These are phyloP conservation scores for Xylaria sp. DNA, from an alignment of 2,329 filamentous ascomycete species.

Conservation along the genomic window DNA sequence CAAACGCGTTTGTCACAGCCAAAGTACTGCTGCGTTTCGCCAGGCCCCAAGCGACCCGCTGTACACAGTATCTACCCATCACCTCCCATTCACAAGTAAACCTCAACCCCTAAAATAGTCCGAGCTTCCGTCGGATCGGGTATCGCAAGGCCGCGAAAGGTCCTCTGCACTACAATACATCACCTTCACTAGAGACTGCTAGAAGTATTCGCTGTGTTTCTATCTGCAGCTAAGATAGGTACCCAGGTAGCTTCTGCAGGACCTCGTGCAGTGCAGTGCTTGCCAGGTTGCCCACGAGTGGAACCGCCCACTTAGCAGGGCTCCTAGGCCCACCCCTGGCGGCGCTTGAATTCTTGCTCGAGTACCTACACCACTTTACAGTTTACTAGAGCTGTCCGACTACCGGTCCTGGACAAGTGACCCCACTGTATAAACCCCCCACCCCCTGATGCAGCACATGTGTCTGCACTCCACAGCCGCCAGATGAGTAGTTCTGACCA, in stretches of 20 bases:
- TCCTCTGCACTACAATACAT: neutral
- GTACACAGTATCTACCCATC: neutral
- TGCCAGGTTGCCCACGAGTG: constrained; percentile 1
- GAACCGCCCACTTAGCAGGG: constrained; percentile 4
- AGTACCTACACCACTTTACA: no score
- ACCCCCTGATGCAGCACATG: constrained; percentile 10
- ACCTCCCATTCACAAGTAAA: no score
- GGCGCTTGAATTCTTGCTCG: neutral
- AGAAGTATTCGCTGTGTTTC: neutral
- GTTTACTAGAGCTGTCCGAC: no score
- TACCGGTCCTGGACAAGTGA: constrained; percentile 1
- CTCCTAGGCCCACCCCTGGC: constrained; percentile 2
- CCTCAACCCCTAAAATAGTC: constrained; percentile 11
- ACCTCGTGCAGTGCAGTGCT: constrained; percentile 20
- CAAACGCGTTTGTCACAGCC: constrained; percentile 1
- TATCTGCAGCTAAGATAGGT: constrained; percentile 15
- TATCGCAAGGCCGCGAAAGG: neutral
- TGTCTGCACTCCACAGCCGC: constrained; percentile 19
- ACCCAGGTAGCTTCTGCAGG: constrained; percentile 14
- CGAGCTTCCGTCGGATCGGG: constrained; percentile 7
- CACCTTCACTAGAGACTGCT: neutral
- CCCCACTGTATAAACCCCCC: constrained; percentile 1
- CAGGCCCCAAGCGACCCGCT: neutral
- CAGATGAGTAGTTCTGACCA: neutral
- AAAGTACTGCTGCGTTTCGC: neutral